These are phyloP conservation scores for Erysimum cheiranthoides DNA, from an alignment of 345 rosid species.

Conservation along the genomic window DNA sequence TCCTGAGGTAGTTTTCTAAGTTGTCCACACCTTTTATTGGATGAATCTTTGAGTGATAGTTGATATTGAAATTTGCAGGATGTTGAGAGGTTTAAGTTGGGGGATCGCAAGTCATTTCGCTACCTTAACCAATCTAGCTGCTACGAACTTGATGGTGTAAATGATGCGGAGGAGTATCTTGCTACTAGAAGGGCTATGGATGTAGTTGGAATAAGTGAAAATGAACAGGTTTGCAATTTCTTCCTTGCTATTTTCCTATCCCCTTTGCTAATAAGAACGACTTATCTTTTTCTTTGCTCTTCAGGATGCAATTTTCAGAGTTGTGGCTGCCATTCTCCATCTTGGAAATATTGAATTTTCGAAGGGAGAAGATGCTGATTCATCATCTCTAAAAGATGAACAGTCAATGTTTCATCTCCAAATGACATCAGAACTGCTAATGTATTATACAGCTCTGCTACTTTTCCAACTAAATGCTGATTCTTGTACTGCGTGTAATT, in stretches of 20 bases:
- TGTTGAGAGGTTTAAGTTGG: conserved; percentile 79
- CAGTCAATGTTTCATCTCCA: conserved; percentile 74
- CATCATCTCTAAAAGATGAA: conserved; percentile 67
- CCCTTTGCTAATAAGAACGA: conserved; percentile 21
- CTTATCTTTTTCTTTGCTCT: conserved; percentile 26
- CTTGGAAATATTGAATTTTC: conserved; percentile 82
- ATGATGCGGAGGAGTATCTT: conserved; percentile 76
- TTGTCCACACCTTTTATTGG: conserved; percentile 5
- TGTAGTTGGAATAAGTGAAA: conserved; percentile 75
- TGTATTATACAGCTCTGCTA: conserved; percentile 49
- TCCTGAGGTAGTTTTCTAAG: conserved; percentile 54
- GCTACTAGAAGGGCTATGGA: conserved; percentile 89
- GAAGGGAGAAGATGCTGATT: conserved; percentile 68
- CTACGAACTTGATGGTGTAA: conserved; percentile 71
- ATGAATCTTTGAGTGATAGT: conserved; percentile 36
- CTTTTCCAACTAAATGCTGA: conserved; percentile 23
- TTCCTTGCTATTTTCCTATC: conserved; percentile 20
- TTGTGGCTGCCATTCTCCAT: conserved; percentile 93
- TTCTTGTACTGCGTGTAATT: conserved; percentile 21
- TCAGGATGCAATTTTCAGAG: conserved; percentile 81
- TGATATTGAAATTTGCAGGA: conserved; percentile 56
- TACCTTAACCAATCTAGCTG: conserved; percentile 94
- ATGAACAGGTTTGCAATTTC: conserved; percentile 70
- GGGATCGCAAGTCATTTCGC: conserved; percentile 84
- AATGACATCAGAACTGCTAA: conserved; percentile 81